Conservation (phyloP, 1,284 basidiomycete genomes). For the Austroboletus novae-zelandiae region DNA sequence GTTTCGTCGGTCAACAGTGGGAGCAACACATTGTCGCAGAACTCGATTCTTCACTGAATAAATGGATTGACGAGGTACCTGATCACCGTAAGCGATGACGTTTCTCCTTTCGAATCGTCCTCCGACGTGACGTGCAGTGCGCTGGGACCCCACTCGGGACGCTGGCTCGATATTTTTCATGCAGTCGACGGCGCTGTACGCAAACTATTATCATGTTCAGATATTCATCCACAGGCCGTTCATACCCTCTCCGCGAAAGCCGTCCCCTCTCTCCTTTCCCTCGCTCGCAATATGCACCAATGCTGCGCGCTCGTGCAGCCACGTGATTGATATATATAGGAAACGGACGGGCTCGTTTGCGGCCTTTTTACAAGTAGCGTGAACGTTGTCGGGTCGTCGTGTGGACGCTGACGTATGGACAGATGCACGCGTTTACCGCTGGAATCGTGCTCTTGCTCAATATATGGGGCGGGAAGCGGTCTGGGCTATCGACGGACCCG, state of each 20-base stretch:
- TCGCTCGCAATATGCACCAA: slow-evolving; percentile 84
- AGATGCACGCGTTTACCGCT: slow-evolving; percentile 43
- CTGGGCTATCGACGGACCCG: slow-evolving; percentile 46
- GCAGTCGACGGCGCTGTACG: slow-evolving; percentile 68
- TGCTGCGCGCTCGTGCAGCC: slow-evolving; percentile 76
- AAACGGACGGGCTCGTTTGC: slow-evolving; percentile 31
- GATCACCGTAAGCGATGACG: slow-evolving; percentile 49
- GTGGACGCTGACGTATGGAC: slow-evolving; percentile 4
- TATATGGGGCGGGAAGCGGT: slow-evolving; percentile 53
- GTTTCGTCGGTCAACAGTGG: slow-evolving; percentile 59
- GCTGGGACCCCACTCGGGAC: slow-evolving; percentile 71
- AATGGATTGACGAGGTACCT: slow-evolving; percentile 74
- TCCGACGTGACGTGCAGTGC: slow-evolving; percentile 40
- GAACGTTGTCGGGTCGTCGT: background rate
- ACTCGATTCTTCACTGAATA: slow-evolving; percentile 73
- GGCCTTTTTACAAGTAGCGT: slow-evolving; percentile 43
- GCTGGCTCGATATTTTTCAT: slow-evolving; percentile 56
- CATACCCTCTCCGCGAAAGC: slow-evolving; percentile 65
- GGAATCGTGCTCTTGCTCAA: slow-evolving; percentile 52
- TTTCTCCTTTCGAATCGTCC: background rate
- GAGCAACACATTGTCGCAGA: slow-evolving; percentile 73
- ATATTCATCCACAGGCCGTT: slow-evolving; percentile 83
- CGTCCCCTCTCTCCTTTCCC: slow-evolving; percentile 58
- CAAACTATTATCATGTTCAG: slow-evolving; percentile 69
- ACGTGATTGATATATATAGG: slow-evolving; percentile 60